Evolutionary conservation across 257 asterid species (phyloP), one percentile per base, ranked within the genome.

Genomic region (Cruciata laevipes): DNA sequence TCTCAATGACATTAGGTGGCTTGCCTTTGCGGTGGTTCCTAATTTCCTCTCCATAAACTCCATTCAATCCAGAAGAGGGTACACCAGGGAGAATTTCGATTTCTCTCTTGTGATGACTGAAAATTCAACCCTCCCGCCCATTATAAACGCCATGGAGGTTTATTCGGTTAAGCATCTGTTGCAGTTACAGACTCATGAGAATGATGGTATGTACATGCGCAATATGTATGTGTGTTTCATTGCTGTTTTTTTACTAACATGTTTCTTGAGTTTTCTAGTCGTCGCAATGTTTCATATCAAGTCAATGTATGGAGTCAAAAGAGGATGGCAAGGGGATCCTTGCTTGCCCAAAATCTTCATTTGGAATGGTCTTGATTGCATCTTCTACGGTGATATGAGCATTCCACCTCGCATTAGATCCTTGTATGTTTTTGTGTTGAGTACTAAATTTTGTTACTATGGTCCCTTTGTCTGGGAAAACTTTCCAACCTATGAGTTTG

Each of bases 261-360:
- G 18, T 42, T 1, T 63, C 16, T 21, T 31, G 35, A 47, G 20
- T 17, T 47, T 62, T 58, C 24, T 49, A 79, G 86, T 77, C 24
- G 75, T n/a, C 4, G 81, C 74, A 14, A 71, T 81, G 1, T 21
- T 35, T 5, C 57, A 76, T 51, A 60, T 82, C 35, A 75, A 75
- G 69, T 30, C 66, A 53, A 40, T 64, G 1, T 84, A 77, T 69
- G 69, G 44, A 27, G 32, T 81, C 65, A 74, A 44, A 52, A 73
- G 63, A 21, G 78, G 77, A 56, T 84, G 86, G 87, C 74, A 75
- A 70, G 89, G 87, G 10, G 86, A 81, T 61, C 85, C 85, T 8
- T 84, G 87, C 47, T 17, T 78, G 2, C 72, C 86, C 17, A 4
- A 37, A 57, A 52, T 4, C 6, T 71, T 58, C 59, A 6, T 53